phyloP scores from a whole-genome alignment of 805 yeast genomes.

The Saturnispora mendoncae region DNA sequence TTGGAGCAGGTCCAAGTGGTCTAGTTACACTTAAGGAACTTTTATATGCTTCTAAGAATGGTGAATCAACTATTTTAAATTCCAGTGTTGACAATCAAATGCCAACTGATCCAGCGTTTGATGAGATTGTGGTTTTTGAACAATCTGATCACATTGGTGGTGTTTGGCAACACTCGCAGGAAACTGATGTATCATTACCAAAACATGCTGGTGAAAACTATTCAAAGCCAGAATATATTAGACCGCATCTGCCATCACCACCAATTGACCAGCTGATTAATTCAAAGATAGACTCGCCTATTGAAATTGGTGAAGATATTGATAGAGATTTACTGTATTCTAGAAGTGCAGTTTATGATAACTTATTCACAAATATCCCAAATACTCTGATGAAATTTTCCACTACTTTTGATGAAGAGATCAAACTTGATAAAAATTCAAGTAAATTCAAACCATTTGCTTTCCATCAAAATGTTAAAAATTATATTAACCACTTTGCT shows the following conservation, averaged over 20 bases:
- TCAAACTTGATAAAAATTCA: slow-evolving; percentile 5
- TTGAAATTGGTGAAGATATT: background rate
- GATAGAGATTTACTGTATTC: slow-evolving; percentile 6
- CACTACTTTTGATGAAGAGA: slow-evolving; percentile 23
- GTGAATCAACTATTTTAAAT: slow-evolving; percentile 19
- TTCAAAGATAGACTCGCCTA: background rate
- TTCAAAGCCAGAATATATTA: slow-evolving; percentile 12
- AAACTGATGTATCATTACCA: slow-evolving; percentile 19
- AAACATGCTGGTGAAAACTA: slow-evolving; percentile 10
- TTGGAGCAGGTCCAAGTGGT: slow-evolving; percentile 34
- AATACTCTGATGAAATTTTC: slow-evolving; percentile 32
- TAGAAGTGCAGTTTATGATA: slow-evolving; percentile 24
- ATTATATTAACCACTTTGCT: slow-evolving; percentile 19
- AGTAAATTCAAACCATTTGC: slow-evolving; percentile 16
- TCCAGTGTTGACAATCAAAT: background rate
- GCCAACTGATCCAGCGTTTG: slow-evolving; percentile 25
- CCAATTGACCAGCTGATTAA: slow-evolving; percentile 1
- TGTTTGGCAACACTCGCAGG: slow-evolving; percentile 27
- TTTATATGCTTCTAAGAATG: slow-evolving; percentile 23
- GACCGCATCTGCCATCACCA: slow-evolving; percentile 11
- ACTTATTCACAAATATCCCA: slow-evolving; percentile 36
- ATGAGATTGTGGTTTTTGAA: slow-evolving; percentile 33
- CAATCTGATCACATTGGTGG: slow-evolving; percentile 33
- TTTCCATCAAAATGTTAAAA: slow-evolving; percentile 17
- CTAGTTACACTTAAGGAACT: slow-evolving; percentile 26